Evolutionary conservation across 371 early-diverging fungal species (phyloP).

Genomic region (Mortierella sp.): DNA sequence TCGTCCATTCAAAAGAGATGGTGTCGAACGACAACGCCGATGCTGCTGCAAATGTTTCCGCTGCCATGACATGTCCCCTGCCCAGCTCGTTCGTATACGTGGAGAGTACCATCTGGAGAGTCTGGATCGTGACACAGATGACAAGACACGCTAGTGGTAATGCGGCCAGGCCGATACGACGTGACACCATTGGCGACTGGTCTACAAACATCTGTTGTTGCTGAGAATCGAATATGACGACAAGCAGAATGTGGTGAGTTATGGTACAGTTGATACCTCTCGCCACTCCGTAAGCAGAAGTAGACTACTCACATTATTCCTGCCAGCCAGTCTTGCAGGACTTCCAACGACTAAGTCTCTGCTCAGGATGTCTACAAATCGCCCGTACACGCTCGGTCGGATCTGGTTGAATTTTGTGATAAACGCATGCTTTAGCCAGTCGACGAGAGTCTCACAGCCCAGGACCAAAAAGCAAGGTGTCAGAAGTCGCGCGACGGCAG

Average conservation of each 20-base stretch:
- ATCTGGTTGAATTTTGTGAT: conserved; percentile 97
- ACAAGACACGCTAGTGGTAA: conserved; percentile 91
- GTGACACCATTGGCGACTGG: conserved; percentile 88
- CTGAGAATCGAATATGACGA: conserved; percentile 2
- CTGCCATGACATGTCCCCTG: neutral
- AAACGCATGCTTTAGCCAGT: conserved; percentile 98
- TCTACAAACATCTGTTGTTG: conserved; percentile 70
- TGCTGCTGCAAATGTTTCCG: conserved; percentile 23
- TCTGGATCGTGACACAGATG: conserved; percentile 79
- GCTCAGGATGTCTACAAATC: conserved; percentile 89
- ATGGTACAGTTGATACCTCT: conserved; percentile 4
- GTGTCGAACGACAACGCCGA: conserved; percentile 24
- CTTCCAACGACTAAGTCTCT: conserved; percentile 84
- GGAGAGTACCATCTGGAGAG: conserved; percentile 72
- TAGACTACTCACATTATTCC: conserved; percentile 30
- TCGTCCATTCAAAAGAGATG: conserved; percentile 29
- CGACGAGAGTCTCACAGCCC: conserved; percentile 91
- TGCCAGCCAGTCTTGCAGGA: conserved; percentile 61
- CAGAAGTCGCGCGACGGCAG: conserved; percentile 71
- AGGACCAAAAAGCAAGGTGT: conserved; percentile 88
- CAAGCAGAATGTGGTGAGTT: neutral
- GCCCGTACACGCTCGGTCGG: conserved; percentile 86
- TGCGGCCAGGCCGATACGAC: conserved; percentile 92
- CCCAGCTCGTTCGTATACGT: conserved; percentile 35
- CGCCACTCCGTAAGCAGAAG: conserved; percentile 6